Conservation (phyloP, 768 basidiomycete species). For the Pleurotus giganteus region DNA sequence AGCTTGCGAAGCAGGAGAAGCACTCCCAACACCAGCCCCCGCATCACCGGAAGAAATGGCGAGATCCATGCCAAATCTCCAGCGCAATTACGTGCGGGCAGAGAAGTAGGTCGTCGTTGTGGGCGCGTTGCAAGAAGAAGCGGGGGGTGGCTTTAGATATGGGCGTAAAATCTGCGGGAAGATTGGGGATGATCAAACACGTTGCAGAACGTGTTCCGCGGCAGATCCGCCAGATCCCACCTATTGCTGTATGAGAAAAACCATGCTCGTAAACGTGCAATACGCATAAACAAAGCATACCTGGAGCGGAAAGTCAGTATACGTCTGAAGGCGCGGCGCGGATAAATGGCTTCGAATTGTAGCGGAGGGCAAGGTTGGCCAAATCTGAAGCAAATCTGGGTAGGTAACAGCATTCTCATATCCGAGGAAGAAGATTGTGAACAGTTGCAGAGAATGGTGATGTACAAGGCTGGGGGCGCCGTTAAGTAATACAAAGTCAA, state of each 20-base stretch:
- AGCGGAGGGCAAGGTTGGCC: background rate
- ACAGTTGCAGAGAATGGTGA: background rate
- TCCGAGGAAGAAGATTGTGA: slow-evolving; percentile 6
- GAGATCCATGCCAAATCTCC: background rate
- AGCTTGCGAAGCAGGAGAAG: background rate
- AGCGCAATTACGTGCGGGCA: background rate
- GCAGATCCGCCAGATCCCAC: background rate
- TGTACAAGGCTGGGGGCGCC: background rate
- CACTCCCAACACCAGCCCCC: background rate
- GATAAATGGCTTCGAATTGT: background rate
- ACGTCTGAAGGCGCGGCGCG: background rate
- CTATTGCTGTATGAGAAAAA: background rate
- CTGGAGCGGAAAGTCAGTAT: too few species aligned
- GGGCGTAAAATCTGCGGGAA: background rate
- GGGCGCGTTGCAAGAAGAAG: background rate
- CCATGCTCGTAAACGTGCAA: background rate
- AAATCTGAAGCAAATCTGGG: background rate
- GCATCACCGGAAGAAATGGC: background rate
- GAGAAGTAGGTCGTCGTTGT: background rate
- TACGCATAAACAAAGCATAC: background rate
- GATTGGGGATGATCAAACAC: background rate
- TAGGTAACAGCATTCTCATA: background rate
- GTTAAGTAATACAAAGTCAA: slow-evolving; percentile 5
- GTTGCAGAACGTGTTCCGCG: background rate
- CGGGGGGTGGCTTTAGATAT: background rate